These are phyloP conservation scores for Pulveroboletus sp. DNA, from an alignment of 768 basidiomycete genomes.

Conservation along the genomic window DNA sequence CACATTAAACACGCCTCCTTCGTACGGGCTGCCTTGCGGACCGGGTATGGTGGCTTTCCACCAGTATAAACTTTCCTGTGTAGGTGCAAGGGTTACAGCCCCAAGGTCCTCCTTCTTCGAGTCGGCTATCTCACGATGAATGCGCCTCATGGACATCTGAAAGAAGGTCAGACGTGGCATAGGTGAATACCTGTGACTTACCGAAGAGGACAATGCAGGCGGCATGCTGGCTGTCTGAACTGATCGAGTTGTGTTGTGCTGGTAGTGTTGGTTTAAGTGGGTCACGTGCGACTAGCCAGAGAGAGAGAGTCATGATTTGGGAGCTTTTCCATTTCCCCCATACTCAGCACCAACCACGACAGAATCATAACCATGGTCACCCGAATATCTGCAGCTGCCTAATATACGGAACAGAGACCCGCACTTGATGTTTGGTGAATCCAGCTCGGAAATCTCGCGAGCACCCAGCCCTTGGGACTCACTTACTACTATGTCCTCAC, in stretches of 20 bases:
- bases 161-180: conserved; percentile 4
- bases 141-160: conserved; percentile 73
- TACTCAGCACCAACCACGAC: neutral
- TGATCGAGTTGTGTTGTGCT: neutral
- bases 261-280: neutral
- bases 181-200: conserved; percentile 2
- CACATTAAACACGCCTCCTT: conserved; percentile 69
- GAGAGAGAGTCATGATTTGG: too few species aligned
- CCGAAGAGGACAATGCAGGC: conserved; percentile 22
- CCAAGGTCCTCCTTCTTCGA: conserved; percentile 81
- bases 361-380: conserved; percentile 41
- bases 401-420: conserved; percentile 2
- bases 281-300: conserved; percentile 14
- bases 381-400: conserved; percentile 44
- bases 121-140: conserved; percentile 77
- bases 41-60: conserved; percentile 81
- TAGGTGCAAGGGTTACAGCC: conserved; percentile 60
- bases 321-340: neutral
- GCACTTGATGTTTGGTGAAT: conserved; percentile 70
- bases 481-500: conserved; percentile 52
- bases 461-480: conserved; percentile 82
- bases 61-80: conserved; percentile 57
- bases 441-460: conserved; percentile 72
- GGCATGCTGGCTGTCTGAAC: conserved; percentile 18
- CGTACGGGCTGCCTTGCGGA: conserved; percentile 77